Conservation (phyloP, 306 rosid genomes). For the Trifolium repens region DNA sequence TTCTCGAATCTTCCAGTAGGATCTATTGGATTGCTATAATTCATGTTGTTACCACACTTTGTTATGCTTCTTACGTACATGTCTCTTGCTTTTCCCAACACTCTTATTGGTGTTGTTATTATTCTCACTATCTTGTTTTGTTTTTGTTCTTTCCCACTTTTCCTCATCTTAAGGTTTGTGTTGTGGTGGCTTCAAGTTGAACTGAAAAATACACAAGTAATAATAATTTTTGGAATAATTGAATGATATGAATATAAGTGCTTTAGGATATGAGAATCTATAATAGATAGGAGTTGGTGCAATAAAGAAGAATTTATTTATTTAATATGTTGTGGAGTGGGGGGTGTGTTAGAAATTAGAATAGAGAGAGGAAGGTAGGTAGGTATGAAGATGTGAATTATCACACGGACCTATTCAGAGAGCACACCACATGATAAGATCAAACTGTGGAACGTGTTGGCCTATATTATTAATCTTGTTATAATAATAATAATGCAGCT, state of each 20-base stretch:
- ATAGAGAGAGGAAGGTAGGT: not conserved
- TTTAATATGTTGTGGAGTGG: not conserved
- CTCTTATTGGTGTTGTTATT: slow-evolving; percentile 64
- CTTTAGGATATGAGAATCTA: not conserved
- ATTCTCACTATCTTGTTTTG: slow-evolving; percentile 59
- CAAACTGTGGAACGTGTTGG: slow-evolving; percentile 34
- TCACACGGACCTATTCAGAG: slow-evolving; percentile 52
- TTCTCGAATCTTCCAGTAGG: slow-evolving; percentile 33
- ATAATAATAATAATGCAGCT: not conserved
- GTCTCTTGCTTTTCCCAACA: slow-evolving; percentile 62
- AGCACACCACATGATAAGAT: slow-evolving; percentile 49
- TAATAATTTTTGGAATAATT: not conserved
- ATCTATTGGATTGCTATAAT: slow-evolving; percentile 42
- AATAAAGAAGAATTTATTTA: not conserved
- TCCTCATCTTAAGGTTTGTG: slow-evolving; percentile 47
- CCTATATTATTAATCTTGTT: not conserved
- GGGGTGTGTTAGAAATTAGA: not conserved
- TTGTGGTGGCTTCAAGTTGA: not conserved
- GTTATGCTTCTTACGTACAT: slow-evolving; percentile 70
- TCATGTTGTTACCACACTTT: slow-evolving; percentile 42
- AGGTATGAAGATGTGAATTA: slow-evolving; percentile 38
- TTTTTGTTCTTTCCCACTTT: slow-evolving; percentile 47
- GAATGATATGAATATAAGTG: not conserved
- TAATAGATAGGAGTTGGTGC: not conserved
- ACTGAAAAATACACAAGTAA: not conserved